Percentiles rank a stretch among this genome's conserved stretches.
Conservation (phyloP, 2,329 filamentous ascomycete species). For the Fusarium proliferatum region DNA sequence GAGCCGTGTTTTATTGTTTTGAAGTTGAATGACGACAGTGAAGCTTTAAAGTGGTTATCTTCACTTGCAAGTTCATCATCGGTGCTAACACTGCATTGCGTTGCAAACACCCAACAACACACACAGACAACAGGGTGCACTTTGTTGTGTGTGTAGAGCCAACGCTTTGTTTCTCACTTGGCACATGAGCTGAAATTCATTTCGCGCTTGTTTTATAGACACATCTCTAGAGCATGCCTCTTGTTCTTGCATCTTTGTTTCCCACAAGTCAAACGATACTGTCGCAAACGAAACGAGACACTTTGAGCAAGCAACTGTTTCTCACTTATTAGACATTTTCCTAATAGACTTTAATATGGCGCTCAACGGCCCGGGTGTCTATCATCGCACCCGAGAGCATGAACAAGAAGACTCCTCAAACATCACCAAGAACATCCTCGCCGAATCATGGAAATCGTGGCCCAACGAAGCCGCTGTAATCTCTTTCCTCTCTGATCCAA, state of each 20-base stretch:
- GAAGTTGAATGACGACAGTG: background rate
- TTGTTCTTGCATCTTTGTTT: background rate
- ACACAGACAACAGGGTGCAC: background rate
- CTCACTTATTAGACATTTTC: background rate
- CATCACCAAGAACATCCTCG: slow-evolving; percentile 43
- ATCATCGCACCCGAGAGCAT: slow-evolving; percentile 44
- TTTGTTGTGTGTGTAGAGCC: background rate
- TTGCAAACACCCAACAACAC: background rate
- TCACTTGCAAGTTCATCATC: background rate
- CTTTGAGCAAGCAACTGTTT: background rate
- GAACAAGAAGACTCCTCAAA: slow-evolving; percentile 43
- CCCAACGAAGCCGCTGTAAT: slow-evolving; percentile 61
- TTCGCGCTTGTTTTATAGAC: background rate
- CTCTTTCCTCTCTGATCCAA: background rate
- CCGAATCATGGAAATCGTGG: slow-evolving; percentile 56
- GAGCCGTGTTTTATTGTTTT: background rate
- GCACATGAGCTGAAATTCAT: background rate
- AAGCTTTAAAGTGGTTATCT: background rate
- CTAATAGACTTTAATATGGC: slow-evolving; percentile 32
- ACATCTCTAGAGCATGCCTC: background rate
- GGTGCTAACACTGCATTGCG: background rate
- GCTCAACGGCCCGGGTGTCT: slow-evolving; percentile 43
- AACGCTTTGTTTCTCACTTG: background rate
- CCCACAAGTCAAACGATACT: background rate
- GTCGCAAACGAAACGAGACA: background rate